Base-by-base conservation (phyloP, 345 rosid genomes). In the Bruguiera gymnorhiza region DNA sequence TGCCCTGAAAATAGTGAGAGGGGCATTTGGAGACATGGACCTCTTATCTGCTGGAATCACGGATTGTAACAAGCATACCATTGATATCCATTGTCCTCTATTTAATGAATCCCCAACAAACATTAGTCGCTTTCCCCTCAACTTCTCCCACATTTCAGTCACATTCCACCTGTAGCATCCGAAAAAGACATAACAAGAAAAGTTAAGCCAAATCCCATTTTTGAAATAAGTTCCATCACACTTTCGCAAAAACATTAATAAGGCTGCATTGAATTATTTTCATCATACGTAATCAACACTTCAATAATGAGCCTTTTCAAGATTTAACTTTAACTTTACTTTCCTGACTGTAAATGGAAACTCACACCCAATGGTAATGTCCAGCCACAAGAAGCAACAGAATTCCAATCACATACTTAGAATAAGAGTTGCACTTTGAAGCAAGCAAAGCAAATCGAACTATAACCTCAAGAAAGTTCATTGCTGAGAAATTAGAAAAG, bases 41-140 rank as follows among this genome's bases (percentile, higher is more conserved):
- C 83, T 87, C 83, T 85, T 86, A 43, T 90, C 73, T 60, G 80
- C 82, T 0, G 98, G 88, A 79, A 90, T 84, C 27, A 82, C 97
- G 10, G 99, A 88, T 75, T 90, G 98, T 63, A 95, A 72, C 56
- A 95, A 82, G 69, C 99, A 92, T 59, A 95, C 85, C 97, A 95
- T 87, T 18, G 99, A 95, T 80, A 95, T 95, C 99, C 99, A 95
- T 70, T 95, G 99, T 50, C 99, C 99, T 85, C 99, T 78, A 73
- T 90, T 87, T 48, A 92, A 73, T 0, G 99, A 95, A 85, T 95
- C 99, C 67, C 99, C 99, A 8, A 95, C 97, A 79, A 92, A 95
- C 99, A 95, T 92, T 62, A 95, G 83, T 69, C 94, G 85, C 78
- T 92, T 95, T 64, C 91, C 92, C 61, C 99, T 95, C 79, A 95